Base-by-base conservation (phyloP, 1,139 yeast genomes). In the Sugiyamaella paludigena region DNA sequence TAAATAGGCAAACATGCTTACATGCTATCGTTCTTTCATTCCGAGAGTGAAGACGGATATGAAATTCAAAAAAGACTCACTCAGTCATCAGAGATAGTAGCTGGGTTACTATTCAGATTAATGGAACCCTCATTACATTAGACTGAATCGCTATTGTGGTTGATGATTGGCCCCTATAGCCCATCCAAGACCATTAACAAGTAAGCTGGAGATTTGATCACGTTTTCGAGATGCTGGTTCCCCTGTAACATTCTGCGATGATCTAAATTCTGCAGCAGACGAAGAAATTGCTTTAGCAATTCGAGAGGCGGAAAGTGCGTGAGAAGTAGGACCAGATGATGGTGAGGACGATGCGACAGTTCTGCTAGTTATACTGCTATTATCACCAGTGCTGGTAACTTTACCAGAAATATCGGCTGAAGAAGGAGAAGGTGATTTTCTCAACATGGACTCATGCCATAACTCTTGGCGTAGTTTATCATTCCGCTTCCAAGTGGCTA, bases 101-200 rank as follows among this genome's bases (percentile, higher is more conserved):
- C 24, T 19, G 24, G 5, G 24, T 5, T 19, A 19, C 24, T 19
- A 19, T 5, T 19, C 24, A 19, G 24, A 19, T 19, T 19, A 19
- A 19, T 19, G 5, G 24, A 19, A 19, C 3, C 5, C 24, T 5
- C 24, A 19, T 19, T 3, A 19, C 24, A 19, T 19, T 5, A 4
- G 24, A 19, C 24, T 19, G 24, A 19, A 19, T 4, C 24, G 49
- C 50, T 36, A 50, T 26, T 41, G 28, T 10, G 33, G 44, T 33
- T 48, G 40, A 33, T 54, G 55, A 43, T 70, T 73, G 2, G 85
- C 85, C 4, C 85, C 85, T 53, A 80, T 78, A 1, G 84, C 85
- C 85, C 85, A 80, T 2, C 84, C 85, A 40, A 80, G 65, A 0
- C 85, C 84, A 33, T 79, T 73, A 1, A 77, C 83, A 48, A 80